Conservation (phyloP, 176 grass and related monocot species). For the Aegilops speltoides region DNA sequence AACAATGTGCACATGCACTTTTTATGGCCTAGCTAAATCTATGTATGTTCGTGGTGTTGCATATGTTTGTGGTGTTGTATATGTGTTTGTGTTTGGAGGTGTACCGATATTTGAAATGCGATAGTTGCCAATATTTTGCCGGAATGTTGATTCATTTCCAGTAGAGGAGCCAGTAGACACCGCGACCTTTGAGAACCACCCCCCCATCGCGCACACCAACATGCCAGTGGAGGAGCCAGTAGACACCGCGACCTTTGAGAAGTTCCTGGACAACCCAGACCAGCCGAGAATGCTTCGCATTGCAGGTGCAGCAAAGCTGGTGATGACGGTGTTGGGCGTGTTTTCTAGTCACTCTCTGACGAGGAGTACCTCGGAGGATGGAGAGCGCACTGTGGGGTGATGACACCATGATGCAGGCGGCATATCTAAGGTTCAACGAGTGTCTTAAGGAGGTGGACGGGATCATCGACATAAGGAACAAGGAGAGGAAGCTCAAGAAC, state of each 20-base stretch:
- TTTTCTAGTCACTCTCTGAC: constrained; percentile 70
- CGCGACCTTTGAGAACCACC: no score
- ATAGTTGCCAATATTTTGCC: no score
- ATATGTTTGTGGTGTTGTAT: no score
- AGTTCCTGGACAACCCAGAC: constrained; percentile 61
- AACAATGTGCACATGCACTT: no score
- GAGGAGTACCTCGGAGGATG: constrained; percentile 73
- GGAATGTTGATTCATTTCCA: no score
- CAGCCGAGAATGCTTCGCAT: constrained; percentile 52
- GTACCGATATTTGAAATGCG: no score
- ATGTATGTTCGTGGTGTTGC: no score
- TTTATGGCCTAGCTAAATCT: no score
- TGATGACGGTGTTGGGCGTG: constrained; percentile 60
- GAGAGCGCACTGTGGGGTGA: constrained; percentile 44
- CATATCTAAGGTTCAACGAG: constrained; percentile 34
- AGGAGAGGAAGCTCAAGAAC: constrained; percentile 52
- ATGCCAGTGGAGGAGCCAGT: constrained; percentile 71
- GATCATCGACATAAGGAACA: constrained; percentile 55
- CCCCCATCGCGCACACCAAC: constrained; percentile 59
- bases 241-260: not conserved
- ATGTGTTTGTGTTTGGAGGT: no score
- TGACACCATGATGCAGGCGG: constrained; percentile 35
- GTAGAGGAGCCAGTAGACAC: no score
- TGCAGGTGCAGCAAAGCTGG: constrained; percentile 63
- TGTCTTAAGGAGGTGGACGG: constrained; percentile 57